Conservation (phyloP, 2,329 filamentous ascomycete species). For the Cryphonectria parasitica region DNA sequence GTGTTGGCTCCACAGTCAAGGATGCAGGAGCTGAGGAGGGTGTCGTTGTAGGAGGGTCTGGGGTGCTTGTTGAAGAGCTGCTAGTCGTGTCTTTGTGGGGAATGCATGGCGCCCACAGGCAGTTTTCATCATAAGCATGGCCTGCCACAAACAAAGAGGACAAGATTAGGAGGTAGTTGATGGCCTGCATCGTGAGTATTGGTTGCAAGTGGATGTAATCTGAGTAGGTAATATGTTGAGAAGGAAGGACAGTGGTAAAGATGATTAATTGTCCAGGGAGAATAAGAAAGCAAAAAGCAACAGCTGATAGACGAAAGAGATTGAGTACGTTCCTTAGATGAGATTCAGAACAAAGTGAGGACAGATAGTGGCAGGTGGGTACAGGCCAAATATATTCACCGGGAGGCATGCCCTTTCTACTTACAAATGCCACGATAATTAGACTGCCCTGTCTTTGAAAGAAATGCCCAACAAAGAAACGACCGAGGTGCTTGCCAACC, state of each 20-base stretch:
- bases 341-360: not conserved
- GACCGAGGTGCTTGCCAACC: not conserved
- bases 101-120: conserved; percentile 1
- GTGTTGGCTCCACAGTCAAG: not conserved
- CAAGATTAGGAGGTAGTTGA: not conserved
- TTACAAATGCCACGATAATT: not conserved
- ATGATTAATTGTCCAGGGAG: not conserved
- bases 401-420: not conserved
- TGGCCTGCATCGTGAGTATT: not conserved
- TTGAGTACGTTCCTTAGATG: not conserved
- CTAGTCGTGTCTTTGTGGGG: not conserved
- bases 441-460: not conserved
- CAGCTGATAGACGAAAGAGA: not conserved
- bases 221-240: not conserved
- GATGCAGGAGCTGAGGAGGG: not conserved
- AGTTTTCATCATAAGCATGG: not conserved
- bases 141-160: not conserved
- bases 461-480: not conserved
- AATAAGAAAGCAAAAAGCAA: not conserved
- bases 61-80: not conserved
- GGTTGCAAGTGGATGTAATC: not conserved
- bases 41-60: not conserved
- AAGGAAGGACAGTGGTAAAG: not conserved
- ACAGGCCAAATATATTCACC: not conserved
- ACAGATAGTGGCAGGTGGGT: not conserved